phyloP scores from a whole-genome alignment of 2,329 filamentous ascomycete species.

The Didymella sp. region DNA sequence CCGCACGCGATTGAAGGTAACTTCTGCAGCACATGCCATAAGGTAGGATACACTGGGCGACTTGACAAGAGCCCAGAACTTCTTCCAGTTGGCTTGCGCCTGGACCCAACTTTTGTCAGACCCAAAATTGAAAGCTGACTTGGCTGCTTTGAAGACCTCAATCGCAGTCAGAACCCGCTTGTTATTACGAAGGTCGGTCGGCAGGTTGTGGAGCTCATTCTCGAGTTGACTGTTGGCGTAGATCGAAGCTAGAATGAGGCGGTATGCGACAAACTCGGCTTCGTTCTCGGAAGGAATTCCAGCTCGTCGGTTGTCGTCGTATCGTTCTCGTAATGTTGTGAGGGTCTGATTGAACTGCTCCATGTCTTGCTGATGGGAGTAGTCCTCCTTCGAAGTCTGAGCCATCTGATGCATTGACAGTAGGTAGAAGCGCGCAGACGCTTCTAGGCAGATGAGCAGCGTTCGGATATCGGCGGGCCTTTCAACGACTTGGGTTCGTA shows the following conservation, averaged over 20 bases:
- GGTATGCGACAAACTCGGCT: conserved; percentile 69
- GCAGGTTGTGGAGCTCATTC: conserved; percentile 64
- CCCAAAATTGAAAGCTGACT: conserved; percentile 59
- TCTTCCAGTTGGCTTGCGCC: conserved; percentile 64
- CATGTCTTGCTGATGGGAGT: conserved; percentile 64
- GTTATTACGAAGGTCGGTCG: conserved; percentile 58
- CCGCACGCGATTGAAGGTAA: conserved; percentile 66
- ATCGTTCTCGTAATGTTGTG: conserved; percentile 64
- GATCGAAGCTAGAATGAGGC: conserved; percentile 58
- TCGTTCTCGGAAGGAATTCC: conserved; percentile 62
- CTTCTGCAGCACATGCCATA: conserved; percentile 69
- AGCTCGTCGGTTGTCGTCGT: conserved; percentile 50
- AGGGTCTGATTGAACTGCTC: conserved; percentile 70
- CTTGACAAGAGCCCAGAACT: conserved; percentile 64
- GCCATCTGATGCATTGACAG: conserved; percentile 65
- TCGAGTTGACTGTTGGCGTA: conserved; percentile 58
- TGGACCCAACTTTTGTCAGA: conserved; percentile 61
- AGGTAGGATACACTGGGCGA: conserved; percentile 65
- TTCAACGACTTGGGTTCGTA: conserved; percentile 67
- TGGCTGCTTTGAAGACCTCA: conserved; percentile 63
- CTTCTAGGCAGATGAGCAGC: conserved; percentile 67
- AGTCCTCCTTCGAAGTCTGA: conserved; percentile 52
- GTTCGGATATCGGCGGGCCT: conserved; percentile 61
- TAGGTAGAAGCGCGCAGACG: conserved; percentile 69
- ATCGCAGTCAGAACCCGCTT: conserved; percentile 63